Evolutionary conservation across 345 rosid genomes (phyloP).

Genomic region (Microthlaspi erraticum): DNA sequence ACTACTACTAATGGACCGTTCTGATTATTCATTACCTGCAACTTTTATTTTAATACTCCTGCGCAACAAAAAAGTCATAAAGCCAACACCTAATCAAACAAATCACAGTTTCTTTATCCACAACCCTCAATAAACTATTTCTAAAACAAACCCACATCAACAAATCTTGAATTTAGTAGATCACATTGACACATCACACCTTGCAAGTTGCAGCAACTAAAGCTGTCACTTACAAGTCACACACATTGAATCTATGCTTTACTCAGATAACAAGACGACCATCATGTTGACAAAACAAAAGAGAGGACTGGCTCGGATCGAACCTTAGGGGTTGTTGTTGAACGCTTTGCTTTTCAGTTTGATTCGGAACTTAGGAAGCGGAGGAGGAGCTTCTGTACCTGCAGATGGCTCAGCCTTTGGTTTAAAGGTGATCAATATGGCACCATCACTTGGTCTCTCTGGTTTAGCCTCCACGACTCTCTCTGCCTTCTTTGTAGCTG

Average conservation of each 20-base stretch:
- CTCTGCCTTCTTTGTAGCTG: slow-evolving; percentile 42
- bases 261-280: not conserved
- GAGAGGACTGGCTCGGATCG: not conserved
- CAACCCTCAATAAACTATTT: not conserved
- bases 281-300: not conserved
- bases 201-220: not conserved
- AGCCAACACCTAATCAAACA: too few relatives aligned
- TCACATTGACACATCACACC: slow-evolving; percentile 16
- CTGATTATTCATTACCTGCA: too few relatives aligned
- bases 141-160: not conserved
- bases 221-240: slow-evolving; percentile 4
- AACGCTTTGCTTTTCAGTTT: slow-evolving; percentile 72
- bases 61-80: too few relatives aligned
- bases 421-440: slow-evolving; percentile 49
- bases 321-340: slow-evolving; percentile 46
- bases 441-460: slow-evolving; percentile 52
- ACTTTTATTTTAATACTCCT: too few relatives aligned
- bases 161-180: not conserved
- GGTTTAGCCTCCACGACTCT: slow-evolving; percentile 45
- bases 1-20: too few relatives aligned
- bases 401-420: slow-evolving; percentile 56
- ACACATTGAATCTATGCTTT: slow-evolving; percentile 23
- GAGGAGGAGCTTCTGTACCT: slow-evolving; percentile 57
- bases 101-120: too few relatives aligned
- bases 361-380: slow-evolving; percentile 59